Evolutionary conservation across 1,284 basidiomycete species (phyloP).

Genomic region (Puccinia novopanici): DNA sequence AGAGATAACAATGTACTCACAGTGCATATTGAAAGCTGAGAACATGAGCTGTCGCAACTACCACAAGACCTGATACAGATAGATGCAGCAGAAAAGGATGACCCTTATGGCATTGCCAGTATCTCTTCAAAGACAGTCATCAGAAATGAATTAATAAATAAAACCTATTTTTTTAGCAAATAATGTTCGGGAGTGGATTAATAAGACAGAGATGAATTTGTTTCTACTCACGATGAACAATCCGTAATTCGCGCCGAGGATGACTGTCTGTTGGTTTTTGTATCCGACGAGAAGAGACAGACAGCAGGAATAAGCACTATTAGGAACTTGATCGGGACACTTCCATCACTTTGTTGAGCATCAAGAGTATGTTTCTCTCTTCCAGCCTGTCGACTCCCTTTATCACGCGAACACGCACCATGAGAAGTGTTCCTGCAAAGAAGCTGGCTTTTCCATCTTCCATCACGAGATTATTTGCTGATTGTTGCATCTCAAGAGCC

Average conservation of each 20-base stretch:
- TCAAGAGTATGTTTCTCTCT: too few relatives aligned
- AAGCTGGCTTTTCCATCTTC: conserved; percentile 25
- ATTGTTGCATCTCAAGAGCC: neutral
- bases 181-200: neutral
- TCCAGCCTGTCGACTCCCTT: too few relatives aligned
- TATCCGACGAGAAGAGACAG: neutral
- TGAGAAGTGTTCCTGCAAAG: conserved; percentile 31
- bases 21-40: conserved; percentile 20
- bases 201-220: neutral
- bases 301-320: neutral
- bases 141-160: neutral
- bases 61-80: neutral
- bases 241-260: conserved; percentile 18
- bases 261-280: conserved; percentile 18
- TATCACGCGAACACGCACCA: conserved; percentile 15
- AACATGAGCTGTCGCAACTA: conserved; percentile 6
- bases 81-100: conserved; percentile 21
- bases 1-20: neutral
- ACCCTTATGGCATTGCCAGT: conserved; percentile 18
- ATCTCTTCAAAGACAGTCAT: conserved; percentile 1
- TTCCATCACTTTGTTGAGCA: neutral
- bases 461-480: neutral
- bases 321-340: neutral
- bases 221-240: conserved; percentile 31
- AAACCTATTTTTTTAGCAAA: too few relatives aligned